These are phyloP conservation scores for Dysphania ambrosioides DNA, from an alignment of 148 eudicot genomes.

Conservation along the genomic window DNA sequence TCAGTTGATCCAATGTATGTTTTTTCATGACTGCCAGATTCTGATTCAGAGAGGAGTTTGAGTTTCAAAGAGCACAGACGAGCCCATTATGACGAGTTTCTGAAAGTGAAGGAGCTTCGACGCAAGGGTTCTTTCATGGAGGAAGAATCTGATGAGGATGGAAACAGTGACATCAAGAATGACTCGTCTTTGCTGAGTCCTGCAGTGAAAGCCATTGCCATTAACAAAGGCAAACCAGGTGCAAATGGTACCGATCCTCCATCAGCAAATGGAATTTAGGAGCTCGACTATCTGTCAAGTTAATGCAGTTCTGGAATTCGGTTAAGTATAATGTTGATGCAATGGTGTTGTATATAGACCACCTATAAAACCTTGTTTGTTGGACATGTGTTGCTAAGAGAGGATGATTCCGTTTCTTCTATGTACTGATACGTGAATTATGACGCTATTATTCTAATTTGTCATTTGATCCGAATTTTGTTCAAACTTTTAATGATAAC, in stretches of 20 bases:
- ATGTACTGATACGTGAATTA: background rate
- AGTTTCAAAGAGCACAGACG: constrained; percentile 80
- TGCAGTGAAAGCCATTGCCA: constrained; percentile 38
- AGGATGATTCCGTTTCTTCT: background rate
- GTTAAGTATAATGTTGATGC: background rate
- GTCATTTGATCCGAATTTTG: background rate
- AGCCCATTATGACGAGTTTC: constrained; percentile 84
- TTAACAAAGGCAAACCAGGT: constrained; percentile 22
- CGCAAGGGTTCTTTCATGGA: constrained; percentile 58
- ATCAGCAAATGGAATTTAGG: constrained; percentile 16
- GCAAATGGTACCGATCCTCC: constrained; percentile 6
- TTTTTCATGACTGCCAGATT: constrained; percentile 28
- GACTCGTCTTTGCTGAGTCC: constrained; percentile 41
- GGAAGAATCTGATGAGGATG: constrained; percentile 54
- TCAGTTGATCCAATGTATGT: background rate
- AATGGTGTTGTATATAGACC: background rate
- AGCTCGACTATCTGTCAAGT: background rate
- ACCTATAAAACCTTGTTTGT: background rate
- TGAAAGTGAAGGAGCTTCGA: constrained; percentile 72
- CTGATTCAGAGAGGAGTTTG: constrained; percentile 45
- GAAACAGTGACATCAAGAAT: constrained; percentile 12
- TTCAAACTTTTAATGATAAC: background rate
- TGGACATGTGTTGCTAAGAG: background rate
- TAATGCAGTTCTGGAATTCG: background rate
- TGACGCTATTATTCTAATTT: background rate